Percentiles rank a stretch among this genome's conserved stretches.
These are phyloP conservation scores for Calcarisporium arbuscula DNA, from an alignment of 2,329 filamentous ascomycete genomes.

Conservation along the genomic window DNA sequence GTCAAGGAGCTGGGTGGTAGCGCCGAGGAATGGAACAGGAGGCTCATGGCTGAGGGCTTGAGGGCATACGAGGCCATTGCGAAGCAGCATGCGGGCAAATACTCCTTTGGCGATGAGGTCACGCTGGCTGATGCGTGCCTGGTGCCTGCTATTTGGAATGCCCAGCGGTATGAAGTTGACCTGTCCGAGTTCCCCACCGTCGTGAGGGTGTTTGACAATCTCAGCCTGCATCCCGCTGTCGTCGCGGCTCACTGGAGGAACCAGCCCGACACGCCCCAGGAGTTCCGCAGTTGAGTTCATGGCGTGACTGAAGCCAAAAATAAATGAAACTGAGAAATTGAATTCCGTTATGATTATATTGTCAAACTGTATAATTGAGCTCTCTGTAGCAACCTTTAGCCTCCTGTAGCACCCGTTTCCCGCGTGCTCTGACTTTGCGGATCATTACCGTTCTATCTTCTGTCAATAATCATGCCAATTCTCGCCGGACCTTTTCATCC, in stretches of 20 bases:
- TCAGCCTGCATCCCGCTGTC: constrained; percentile 45
- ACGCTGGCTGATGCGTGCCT: constrained; percentile 54
- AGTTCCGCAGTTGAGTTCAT: no score
- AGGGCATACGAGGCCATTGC: constrained; percentile 46
- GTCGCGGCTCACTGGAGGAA: constrained; percentile 44
- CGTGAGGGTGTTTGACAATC: constrained; percentile 33
- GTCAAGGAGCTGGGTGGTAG: constrained; percentile 38
- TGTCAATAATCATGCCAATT: no score
- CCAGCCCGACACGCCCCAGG: constrained; percentile 42
- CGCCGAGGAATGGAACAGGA: constrained; percentile 42
- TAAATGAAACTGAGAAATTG: background rate
- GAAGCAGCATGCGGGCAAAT: constrained; percentile 35
- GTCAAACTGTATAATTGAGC: no score
- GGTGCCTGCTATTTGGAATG: constrained; percentile 52
- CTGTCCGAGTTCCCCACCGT: constrained; percentile 42
- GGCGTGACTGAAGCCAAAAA: no score
- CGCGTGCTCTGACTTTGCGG: no score
- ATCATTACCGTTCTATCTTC: no score
- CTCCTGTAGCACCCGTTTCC: no score
- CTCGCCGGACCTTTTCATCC: no score
- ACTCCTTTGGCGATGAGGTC: constrained; percentile 48
- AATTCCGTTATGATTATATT: no score
- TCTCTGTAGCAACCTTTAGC: no score
- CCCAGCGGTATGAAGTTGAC: constrained; percentile 48
- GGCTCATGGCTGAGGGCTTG: constrained; percentile 47